These are phyloP conservation scores for Metarhizium brunneum DNA, from an alignment of 2,329 filamentous ascomycete genomes.

Conservation along the genomic window DNA sequence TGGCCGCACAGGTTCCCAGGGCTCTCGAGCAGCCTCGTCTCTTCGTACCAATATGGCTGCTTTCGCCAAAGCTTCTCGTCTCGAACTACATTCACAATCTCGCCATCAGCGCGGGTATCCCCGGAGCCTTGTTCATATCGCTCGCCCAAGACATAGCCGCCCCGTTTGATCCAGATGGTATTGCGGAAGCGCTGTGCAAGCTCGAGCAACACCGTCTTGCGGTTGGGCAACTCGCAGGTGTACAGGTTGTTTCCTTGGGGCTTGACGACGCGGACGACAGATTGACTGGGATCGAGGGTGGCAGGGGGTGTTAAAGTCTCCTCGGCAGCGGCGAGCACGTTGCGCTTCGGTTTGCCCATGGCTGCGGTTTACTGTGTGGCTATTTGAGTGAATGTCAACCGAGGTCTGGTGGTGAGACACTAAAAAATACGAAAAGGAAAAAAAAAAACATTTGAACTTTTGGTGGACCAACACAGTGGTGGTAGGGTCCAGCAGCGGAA, in stretches of 20 bases:
- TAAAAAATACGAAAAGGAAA: too few species aligned
- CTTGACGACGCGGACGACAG: slow-evolving; percentile 69
- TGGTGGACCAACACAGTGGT: not conserved
- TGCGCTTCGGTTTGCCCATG: slow-evolving; percentile 51
- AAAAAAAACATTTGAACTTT: not conserved
- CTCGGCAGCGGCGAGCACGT: slow-evolving; percentile 67
- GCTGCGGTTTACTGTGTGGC: not conserved
- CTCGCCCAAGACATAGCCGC: slow-evolving; percentile 80
- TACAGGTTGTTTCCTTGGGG: slow-evolving; percentile 87
- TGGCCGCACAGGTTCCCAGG: not conserved
- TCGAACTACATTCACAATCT: slow-evolving; percentile 86
- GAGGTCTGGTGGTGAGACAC: too few species aligned
- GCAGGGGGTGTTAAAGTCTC: slow-evolving; percentile 54
- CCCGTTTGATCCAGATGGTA: slow-evolving; percentile 86
- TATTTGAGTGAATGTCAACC: too few species aligned
- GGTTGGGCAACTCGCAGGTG: slow-evolving; percentile 61
- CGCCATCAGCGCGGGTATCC: slow-evolving; percentile 72
- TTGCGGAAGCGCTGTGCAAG: slow-evolving; percentile 79
- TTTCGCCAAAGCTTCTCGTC: slow-evolving; percentile 92
- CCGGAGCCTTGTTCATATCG: slow-evolving; percentile 52
- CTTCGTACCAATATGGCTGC: slow-evolving; percentile 67
- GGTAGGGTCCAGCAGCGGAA: too few species aligned
- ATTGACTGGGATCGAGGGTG: slow-evolving; percentile 50
- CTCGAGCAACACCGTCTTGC: slow-evolving; percentile 63
- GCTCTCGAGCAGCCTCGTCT: slow-evolving; percentile 2